Evolutionary conservation across 441 rosid species (phyloP), one percentile per base, ranked within the genome.

Genomic region (Brassica hybrid): DNA sequence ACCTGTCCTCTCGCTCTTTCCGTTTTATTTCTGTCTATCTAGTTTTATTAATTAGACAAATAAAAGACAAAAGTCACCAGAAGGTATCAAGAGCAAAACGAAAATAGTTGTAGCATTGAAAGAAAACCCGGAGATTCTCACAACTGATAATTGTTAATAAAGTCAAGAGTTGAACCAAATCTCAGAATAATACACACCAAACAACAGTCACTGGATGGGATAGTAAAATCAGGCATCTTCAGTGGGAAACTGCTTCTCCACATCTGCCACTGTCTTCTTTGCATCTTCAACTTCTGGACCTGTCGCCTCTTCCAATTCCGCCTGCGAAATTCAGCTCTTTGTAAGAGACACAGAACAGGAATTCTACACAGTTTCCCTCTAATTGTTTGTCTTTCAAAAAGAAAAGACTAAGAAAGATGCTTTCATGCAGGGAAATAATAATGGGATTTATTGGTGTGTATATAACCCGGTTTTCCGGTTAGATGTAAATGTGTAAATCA

Each of bases 231-330:
- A 88, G 52, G 84, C 88, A 61, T 88, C 88, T n/a, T 83, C 80
- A 66, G 88, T 80, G 64, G 76, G 85, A 71, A 87, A 89, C 80
- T 87, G 80, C 65, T 83, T 83, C 72, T 89, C 92, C 17, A 88
- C 79, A 3, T 87, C 90, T 1, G 82, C 76, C 7, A 87, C 74
- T 13, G 84, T 87, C 82, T 79, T 84, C 67, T 57, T 86, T 41
- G 93, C 93, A 69, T 93, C 94, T 75, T 82, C 88, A 30, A 88
- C 67, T 75, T 93, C 93, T n/a, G 75, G 80, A 52, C 88, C 88
- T 57, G 83, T 89, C 75, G 82, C 84, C 73, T 86, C 88, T 77
- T 88, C 89, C 83, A 89, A 21, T 74, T 85, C 92, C 3, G 82
- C 83, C 95, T 88, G 83, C 72, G 1, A 84, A 84, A 8, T 23